Evolutionary conservation across 225 moss, liverwort and hornwort species (phyloP), one percentile per base, ranked within the genome.

Genomic region (Polytrichum commune): DNA sequence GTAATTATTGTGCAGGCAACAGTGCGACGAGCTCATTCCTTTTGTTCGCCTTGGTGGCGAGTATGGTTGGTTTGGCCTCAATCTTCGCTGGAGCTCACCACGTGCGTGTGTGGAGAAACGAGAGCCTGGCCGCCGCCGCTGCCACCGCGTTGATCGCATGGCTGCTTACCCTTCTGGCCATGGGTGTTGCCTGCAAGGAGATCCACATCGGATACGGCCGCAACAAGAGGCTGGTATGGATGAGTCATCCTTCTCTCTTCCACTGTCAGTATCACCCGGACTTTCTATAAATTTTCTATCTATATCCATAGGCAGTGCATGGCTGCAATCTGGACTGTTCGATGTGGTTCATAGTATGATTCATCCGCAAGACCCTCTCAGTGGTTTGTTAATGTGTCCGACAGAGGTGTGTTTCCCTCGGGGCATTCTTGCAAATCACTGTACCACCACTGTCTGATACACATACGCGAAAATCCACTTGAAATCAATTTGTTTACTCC

Each of bases 181-280:
- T 87, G 87, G 87, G 87, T 8, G 55, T 88, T 65, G 87, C 82
- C 0, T 54, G 62, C 75, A 88, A 88, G 79, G 0, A 88, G 75
- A 88, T 88, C 38, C 84, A 88, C 73, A 79, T 0, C 53, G 26
- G 68, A 56, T 1, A 8, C 5, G 71, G 73, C 24, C 87, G 87
- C 53, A 74, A 71, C 74, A 83, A 80, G 78, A 79, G 81, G 53
- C 81, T 84, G 79, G 87, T 87, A 81, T 46, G 46, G 13, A 46
- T 3, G 13, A 46, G 3, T 46, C 46, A 9, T 3, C 46, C 46
- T 46, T 46, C 46, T 0, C 13, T 7, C 32, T 32, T 32, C 9
- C 46, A 46, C 46, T 35, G 2, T 6, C 8, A 58, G 58, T 23
- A 3, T 7, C 58, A 2, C 2, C 4, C 46, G 16, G 16, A 4